Conservation (phyloP, 768 basidiomycete species). For the Psilocybe tampanensis region DNA sequence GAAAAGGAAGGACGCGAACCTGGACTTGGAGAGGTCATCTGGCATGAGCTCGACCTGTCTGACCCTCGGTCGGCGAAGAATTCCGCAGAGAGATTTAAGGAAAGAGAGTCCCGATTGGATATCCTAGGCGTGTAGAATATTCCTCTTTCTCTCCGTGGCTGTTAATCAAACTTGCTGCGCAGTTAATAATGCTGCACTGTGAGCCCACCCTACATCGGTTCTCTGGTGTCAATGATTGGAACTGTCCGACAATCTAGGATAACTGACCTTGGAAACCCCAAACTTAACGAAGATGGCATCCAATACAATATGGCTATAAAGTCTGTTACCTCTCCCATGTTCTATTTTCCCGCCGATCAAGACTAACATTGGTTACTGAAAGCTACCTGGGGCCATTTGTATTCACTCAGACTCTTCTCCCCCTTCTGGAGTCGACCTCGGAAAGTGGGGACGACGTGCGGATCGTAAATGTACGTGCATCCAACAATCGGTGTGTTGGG, state of each 20-base stretch:
- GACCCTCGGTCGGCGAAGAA: conserved; percentile 46
- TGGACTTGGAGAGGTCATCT: conserved; percentile 47
- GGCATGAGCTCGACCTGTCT: conserved; percentile 52
- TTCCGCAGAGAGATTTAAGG: conserved; percentile 49
- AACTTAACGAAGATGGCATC: conserved; percentile 12
- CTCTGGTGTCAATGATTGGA: neutral
- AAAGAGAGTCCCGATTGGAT: conserved; percentile 53
- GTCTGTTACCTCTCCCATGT: conserved; percentile 6
- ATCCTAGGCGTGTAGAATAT: conserved; percentile 41
- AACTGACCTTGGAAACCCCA: conserved; percentile 18
- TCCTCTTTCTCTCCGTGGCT: neutral
- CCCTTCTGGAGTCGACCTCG: conserved; percentile 25
- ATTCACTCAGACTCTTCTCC: conserved; percentile 27
- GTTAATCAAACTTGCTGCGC: neutral
- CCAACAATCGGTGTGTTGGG: neutral
- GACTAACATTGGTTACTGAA: neutral
- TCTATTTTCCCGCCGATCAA: neutral
- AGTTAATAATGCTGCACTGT: conserved; percentile 57
- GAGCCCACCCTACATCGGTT: neutral
- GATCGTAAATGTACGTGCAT: conserved; percentile 21
- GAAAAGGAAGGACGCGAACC: conserved; percentile 40
- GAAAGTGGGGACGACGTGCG: conserved; percentile 20
- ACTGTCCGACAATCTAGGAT: conserved; percentile 3
- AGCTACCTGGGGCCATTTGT: conserved; percentile 26
- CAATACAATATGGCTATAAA: conserved; percentile 22